Percentiles rank a stretch among this genome's conserved stretches.
phyloP scores from a whole-genome alignment of 2,329 filamentous ascomycete species.

The Xylariaceae sp. region DNA sequence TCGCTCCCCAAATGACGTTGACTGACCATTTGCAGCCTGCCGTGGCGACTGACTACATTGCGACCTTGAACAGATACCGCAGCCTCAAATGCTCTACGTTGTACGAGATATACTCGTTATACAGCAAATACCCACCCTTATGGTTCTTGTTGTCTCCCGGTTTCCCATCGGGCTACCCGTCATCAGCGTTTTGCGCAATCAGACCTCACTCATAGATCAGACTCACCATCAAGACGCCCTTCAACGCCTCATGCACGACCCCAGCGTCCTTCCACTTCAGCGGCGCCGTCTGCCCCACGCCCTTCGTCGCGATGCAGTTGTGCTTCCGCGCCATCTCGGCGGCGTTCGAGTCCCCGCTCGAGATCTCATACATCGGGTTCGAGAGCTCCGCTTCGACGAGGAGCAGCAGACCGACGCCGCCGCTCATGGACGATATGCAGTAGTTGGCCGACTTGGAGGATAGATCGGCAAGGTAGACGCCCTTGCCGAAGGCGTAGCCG shows the following conservation, averaged over 20 bases:
- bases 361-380: conserved; percentile 64
- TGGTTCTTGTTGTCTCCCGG: conserved; percentile 43
- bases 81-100: conserved; percentile 63
- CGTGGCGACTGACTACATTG: too few relatives aligned
- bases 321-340: conserved; percentile 54
- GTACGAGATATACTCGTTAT: conserved; percentile 71
- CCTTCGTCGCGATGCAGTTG: conserved; percentile 63
- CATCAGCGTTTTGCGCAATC: too few relatives aligned
- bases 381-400: conserved; percentile 81
- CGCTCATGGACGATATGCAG: conserved; percentile 56
- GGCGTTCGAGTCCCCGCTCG: conserved; percentile 53
- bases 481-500: conserved; percentile 84
- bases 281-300: conserved; percentile 60
- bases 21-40: too few relatives aligned
- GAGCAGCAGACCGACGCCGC: conserved; percentile 64
- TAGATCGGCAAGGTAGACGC: conserved; percentile 80
- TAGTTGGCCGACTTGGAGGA: conserved; percentile 75
- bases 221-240: conserved; percentile 65
- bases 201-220: not conserved
- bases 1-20: too few relatives aligned
- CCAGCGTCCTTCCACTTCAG: conserved; percentile 68
- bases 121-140: conserved; percentile 43
- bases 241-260: conserved; percentile 55
- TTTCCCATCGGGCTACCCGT: conserved; percentile 41
- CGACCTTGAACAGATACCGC: conserved; percentile 54